phyloP scores from a whole-genome alignment of 176 grass and related monocot species.

The Cenchrus purpureus region DNA sequence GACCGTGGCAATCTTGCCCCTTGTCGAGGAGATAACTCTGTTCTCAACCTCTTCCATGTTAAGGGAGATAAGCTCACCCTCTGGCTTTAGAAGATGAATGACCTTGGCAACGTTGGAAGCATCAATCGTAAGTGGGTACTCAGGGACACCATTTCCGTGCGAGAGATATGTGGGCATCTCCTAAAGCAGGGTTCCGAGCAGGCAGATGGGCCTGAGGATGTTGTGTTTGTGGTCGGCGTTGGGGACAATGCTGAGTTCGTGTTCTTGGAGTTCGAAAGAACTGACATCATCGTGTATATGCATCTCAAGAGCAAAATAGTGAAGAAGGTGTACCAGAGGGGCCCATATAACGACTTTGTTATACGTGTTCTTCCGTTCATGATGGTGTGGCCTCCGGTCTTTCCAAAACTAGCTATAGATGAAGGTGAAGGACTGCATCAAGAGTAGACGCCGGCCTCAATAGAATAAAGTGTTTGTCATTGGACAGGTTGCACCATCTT shows the following conservation, averaged over 20 bases:
- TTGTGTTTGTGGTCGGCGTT: background rate
- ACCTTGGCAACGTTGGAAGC: background rate
- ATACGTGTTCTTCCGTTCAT: background rate
- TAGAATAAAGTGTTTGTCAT: background rate
- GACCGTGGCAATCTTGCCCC: background rate
- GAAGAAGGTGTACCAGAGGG: conserved; percentile 26
- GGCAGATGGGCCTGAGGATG: too few relatives aligned
- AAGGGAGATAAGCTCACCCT: background rate
- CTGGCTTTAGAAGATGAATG: background rate
- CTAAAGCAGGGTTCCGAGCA: background rate
- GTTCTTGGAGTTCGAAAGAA: background rate
- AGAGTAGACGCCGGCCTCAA: background rate
- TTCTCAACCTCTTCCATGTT: background rate
- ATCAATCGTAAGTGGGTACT: background rate
- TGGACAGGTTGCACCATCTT: too few relatives aligned
- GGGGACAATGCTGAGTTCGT: conserved; percentile 17
- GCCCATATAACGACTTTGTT: background rate
- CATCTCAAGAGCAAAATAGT: background rate
- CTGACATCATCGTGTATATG: background rate
- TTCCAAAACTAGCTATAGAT: too few relatives aligned
- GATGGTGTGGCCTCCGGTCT: background rate
- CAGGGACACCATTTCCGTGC: background rate
- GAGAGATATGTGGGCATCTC: background rate
- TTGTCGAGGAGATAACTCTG: background rate
- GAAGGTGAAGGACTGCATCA: background rate